Percentiles rank a stretch among this genome's conserved stretches.
phyloP scores from a whole-genome alignment of 208 protist genomes.

The Crithidia acanthocephali region DNA sequence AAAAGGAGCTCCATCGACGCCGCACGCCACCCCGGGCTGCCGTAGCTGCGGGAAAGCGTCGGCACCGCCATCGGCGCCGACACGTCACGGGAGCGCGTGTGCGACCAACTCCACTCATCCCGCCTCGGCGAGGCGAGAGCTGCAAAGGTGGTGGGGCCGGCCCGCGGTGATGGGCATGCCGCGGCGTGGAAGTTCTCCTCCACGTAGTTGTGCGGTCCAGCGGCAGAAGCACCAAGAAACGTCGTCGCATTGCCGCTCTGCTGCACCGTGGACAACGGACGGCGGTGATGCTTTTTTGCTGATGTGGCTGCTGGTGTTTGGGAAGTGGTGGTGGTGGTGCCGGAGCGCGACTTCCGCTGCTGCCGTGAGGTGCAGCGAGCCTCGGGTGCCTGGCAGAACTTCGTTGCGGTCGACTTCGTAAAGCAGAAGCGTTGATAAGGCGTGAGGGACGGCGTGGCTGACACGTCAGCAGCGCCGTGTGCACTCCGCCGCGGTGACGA shows the following conservation, averaged over 20 bases:
- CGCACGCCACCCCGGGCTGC: constrained; percentile 1
- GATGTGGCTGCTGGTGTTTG: too few species aligned
- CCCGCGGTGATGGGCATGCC: not conserved
- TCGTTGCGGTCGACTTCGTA: constrained; percentile 1
- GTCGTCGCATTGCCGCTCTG: too few species aligned
- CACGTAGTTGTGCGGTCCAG: not conserved
- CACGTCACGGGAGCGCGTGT: not conserved
- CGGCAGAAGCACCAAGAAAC: not conserved
- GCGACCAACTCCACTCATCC: constrained; percentile 10
- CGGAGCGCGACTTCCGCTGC: not conserved
- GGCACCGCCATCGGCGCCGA: not conserved
- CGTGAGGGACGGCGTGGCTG: not conserved
- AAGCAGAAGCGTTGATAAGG: constrained; percentile 19
- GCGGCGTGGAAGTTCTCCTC: not conserved
- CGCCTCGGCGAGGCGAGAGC: not conserved
- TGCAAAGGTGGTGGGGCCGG: not conserved
- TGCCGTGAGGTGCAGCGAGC: not conserved
- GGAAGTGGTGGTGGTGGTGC: too few species aligned
- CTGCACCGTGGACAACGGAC: too few species aligned
- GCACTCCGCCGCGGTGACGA: not conserved
- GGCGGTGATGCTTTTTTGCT: too few species aligned
- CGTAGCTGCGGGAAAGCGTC: constrained; percentile 6
- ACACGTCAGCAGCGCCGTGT: not conserved
- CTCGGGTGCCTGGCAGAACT: not conserved
- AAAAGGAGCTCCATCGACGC: constrained; percentile 12